Evolutionary conservation across 345 rosid genomes (phyloP), one percentile per base, ranked within the genome.

Genomic region (Aegle marmelos): DNA sequence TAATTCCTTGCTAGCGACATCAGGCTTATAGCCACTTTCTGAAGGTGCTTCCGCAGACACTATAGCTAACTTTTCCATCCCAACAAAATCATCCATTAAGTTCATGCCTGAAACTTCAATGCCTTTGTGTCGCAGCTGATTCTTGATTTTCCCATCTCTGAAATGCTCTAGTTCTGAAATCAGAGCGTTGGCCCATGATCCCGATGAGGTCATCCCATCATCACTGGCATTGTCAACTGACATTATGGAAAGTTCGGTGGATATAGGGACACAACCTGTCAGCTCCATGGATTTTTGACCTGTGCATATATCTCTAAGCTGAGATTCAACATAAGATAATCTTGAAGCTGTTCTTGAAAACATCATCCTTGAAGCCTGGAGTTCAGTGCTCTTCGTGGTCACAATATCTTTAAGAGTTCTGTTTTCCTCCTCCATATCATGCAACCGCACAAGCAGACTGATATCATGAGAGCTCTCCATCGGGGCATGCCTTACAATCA

Each of bases 31-130:
- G 48, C 37, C 72, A 56, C 68, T 68, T 33, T 76, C 87, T 57
- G 87, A 70, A 73, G 82, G 74, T 65, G 74, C 67, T 74, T 83
- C 90, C 27, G 65, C 69, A 71, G 93, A 89, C 67, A 95, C 92
- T 63, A 94, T 81, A 34, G 97, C 97, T 76, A 94, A 78, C 78
- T 86, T 91, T 84, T 96, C 98, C 94, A 91, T 90, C 87, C 91
- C 98, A 9, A 79, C 88, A 79, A 90, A 88, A 79, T 94, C 95
- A 65, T 88, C 89, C 94, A 93, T 91, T 64, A 91, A 76, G 82
- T 83, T 84, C 83, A 90, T 88, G 80, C 88, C 96, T 30, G 89
- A 79, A 84, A 71, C 77, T 73, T 62, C 72, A 56, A 74, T 78
- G 66, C 74, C 81, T 50, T 82, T 82, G 69, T 57, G 25, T 50